Conservation (phyloP, 139 green algal species). For the Picochlorum sp. region DNA sequence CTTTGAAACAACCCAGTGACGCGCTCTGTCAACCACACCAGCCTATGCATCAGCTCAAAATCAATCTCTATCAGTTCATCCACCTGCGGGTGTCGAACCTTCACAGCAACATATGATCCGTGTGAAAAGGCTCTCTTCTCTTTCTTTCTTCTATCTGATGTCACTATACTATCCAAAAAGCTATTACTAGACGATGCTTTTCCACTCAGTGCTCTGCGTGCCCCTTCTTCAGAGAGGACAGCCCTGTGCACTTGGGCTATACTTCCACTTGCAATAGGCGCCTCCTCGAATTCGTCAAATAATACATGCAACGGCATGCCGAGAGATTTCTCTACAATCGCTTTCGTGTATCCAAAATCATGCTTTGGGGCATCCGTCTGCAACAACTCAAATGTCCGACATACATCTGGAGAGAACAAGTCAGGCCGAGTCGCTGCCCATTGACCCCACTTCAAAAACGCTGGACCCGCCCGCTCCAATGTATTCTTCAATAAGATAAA, state of each 20-base stretch:
- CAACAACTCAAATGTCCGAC: constrained; percentile 39
- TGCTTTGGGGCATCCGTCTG: constrained; percentile 73
- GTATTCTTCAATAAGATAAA: constrained; percentile 67
- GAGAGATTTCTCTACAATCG: constrained; percentile 67
- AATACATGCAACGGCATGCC: constrained; percentile 54
- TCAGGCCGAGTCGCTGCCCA: constrained; percentile 74
- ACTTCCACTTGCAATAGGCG: constrained; percentile 80
- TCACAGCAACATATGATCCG: constrained; percentile 42
- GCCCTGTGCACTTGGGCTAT: constrained; percentile 91
- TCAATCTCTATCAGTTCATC: constrained; percentile 66
- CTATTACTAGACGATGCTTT: neutral
- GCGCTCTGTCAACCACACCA: constrained; percentile 26
- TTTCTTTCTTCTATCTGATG: neutral
- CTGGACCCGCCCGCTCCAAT: constrained; percentile 62
- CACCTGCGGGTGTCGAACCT: constrained; percentile 87
- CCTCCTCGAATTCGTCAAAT: constrained; percentile 76
- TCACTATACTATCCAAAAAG: constrained; percentile 1
- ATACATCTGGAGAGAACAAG: constrained; percentile 39
- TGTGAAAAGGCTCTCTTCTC: neutral
- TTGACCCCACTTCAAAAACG: constrained; percentile 86
- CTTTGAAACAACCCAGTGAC: neutral
- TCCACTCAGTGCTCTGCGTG: neutral
- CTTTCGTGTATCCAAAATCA: constrained; percentile 25
- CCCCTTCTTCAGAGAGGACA: constrained; percentile 10
- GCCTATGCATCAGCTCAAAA: constrained; percentile 74